These are phyloP conservation scores for Colletotrichum sp. DNA, from an alignment of 2,329 filamentous ascomycete genomes.

Conservation along the genomic window DNA sequence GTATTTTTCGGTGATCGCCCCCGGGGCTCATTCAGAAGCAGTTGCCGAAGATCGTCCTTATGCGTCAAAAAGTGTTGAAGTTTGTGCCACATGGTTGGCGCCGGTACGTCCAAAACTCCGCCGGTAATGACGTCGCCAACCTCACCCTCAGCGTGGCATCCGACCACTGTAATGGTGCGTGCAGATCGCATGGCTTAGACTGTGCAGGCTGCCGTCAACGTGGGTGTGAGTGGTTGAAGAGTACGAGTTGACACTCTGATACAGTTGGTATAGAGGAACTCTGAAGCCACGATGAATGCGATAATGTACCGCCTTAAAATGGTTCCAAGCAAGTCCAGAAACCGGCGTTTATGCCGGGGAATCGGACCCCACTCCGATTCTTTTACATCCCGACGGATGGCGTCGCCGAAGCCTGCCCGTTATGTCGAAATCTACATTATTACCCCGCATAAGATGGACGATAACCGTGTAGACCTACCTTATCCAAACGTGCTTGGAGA, in stretches of 20 bases:
- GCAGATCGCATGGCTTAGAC: constrained; percentile 8
- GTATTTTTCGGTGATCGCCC: constrained; percentile 39
- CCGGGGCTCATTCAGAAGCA: constrained; percentile 44
- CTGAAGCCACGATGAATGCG: not conserved
- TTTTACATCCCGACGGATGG: not conserved
- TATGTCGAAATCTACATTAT: not conserved
- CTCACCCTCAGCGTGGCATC: constrained; percentile 43
- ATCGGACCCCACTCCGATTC: not conserved
- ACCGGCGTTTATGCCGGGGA: not conserved
- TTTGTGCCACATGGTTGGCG: constrained; percentile 53
- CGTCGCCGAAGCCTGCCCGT: not conserved
- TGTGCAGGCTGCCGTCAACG: not conserved
- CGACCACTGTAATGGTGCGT: constrained; percentile 32
- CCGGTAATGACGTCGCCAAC: constrained; percentile 54
- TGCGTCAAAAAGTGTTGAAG: constrained; percentile 43
- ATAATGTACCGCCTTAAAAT: not conserved
- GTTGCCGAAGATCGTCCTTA: constrained; percentile 36
- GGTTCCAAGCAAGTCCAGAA: not conserved
- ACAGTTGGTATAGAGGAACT: not conserved
- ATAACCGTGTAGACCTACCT: not conserved
- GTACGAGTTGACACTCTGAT: not conserved
- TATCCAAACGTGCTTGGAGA: not conserved
- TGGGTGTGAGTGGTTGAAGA: not conserved
- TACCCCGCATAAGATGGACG: not conserved
- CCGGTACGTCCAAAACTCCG: constrained; percentile 46